Evolutionary conservation across 495 filamentous ascomycete species (phyloP).

Genomic region (Aspergillus kassunensis): DNA sequence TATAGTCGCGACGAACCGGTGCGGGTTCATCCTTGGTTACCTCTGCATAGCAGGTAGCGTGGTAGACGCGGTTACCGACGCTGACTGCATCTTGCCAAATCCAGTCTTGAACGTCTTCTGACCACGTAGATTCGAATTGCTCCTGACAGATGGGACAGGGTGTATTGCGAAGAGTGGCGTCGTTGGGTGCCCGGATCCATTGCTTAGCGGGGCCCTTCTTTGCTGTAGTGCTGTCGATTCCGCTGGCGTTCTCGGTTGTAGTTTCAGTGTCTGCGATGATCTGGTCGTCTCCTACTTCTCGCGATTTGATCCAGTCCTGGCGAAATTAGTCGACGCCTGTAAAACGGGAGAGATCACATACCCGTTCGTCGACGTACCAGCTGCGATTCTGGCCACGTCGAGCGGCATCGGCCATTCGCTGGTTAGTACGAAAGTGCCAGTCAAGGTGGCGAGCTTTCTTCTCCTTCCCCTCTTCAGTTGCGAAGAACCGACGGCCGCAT

Average conservation of each 20-base stretch:
- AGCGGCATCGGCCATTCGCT: slow-evolving; percentile 76
- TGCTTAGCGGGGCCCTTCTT: slow-evolving; percentile 61
- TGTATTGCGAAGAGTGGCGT: slow-evolving; percentile 62
- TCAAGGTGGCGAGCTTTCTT: slow-evolving; percentile 93
- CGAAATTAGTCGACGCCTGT: slow-evolving; percentile 1
- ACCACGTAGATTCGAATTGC: slow-evolving; percentile 82
- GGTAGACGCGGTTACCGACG: slow-evolving; percentile 76
- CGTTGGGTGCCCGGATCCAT: slow-evolving; percentile 79
- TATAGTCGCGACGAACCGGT: slow-evolving; percentile 34
- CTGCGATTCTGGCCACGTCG: slow-evolving; percentile 81
- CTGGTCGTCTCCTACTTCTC: slow-evolving; percentile 66
- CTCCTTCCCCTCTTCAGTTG: slow-evolving; percentile 70
- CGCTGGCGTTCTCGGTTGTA: slow-evolving; percentile 29
- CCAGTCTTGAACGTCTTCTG: slow-evolving; percentile 89
- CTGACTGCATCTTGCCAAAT: slow-evolving; percentile 91
- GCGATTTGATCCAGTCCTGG: slow-evolving; percentile 84
- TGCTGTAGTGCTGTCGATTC: slow-evolving; percentile 32
- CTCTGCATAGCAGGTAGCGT: slow-evolving; percentile 85
- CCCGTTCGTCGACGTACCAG: slow-evolving; percentile 91
- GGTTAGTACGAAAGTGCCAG: slow-evolving; percentile 95
- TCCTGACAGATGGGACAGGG: slow-evolving; percentile 94
- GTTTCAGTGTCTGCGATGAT: slow-evolving; percentile 39
- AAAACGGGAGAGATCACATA: slow-evolving; percentile 40
- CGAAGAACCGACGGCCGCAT: slow-evolving; percentile 81
- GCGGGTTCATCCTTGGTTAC: slow-evolving; percentile 60